phyloP scores from a whole-genome alignment of 371 early-diverging fungal genomes.

The Zopfochytrium polystomum region DNA sequence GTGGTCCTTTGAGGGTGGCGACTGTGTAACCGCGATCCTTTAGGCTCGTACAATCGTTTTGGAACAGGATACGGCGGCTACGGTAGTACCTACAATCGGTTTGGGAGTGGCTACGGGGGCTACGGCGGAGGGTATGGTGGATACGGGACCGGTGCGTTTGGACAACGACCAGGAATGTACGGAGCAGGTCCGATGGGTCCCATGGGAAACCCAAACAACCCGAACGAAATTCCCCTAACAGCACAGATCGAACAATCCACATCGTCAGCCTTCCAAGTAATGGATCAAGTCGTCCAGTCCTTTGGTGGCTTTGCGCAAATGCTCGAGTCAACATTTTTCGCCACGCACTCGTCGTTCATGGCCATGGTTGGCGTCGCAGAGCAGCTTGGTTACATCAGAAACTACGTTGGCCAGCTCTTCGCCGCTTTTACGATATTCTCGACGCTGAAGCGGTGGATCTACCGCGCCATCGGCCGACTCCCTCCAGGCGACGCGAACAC shows the following conservation, averaged over 20 bases:
- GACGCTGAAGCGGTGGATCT: constrained; percentile 49
- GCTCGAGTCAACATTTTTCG: constrained; percentile 94
- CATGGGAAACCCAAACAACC: constrained; percentile 41
- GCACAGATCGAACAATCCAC: constrained; percentile 82
- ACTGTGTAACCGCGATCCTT: neutral
- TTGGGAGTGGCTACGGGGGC: constrained; percentile 36
- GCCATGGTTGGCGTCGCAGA: constrained; percentile 96
- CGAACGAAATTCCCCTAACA: constrained; percentile 59
- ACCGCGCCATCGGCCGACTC: constrained; percentile 62
- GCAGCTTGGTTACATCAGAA: constrained; percentile 82
- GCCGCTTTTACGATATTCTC: constrained; percentile 66
- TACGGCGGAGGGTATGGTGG: constrained; percentile 34
- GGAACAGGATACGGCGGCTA: constrained; percentile 5
- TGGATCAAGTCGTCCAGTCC: constrained; percentile 87
- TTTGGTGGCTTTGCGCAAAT: constrained; percentile 96
- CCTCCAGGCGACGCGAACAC: constrained; percentile 56
- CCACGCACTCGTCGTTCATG: constrained; percentile 95
- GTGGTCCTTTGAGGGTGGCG: neutral
- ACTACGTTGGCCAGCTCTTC: constrained; percentile 77
- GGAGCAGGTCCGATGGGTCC: constrained; percentile 32
- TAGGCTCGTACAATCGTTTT: constrained; percentile 1
- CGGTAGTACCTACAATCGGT: constrained; percentile 28
- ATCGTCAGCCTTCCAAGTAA: constrained; percentile 81
- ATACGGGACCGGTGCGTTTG: constrained; percentile 34
- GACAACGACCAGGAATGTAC: constrained; percentile 27